phyloP scores from a whole-genome alignment of 352 stramenopile genomes.

The Thraustochytrium striatum region DNA sequence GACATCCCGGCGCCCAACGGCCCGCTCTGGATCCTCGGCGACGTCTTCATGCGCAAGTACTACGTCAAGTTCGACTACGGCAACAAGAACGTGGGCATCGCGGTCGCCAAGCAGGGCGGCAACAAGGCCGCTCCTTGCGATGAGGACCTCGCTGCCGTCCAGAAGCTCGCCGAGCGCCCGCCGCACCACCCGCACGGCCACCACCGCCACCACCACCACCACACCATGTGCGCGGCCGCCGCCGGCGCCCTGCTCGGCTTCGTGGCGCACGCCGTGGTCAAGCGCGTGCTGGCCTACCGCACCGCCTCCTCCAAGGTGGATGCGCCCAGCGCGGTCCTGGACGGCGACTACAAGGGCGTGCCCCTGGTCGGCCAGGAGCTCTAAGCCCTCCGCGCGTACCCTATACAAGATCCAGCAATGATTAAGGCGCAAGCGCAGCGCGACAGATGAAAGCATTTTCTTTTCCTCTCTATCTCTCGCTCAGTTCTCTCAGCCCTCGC shows the following conservation, averaged over 20 bases:
- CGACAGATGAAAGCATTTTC: background rate
- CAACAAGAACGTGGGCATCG: constrained; percentile 77
- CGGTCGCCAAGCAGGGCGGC: constrained; percentile 44
- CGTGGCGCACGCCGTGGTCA: too few species aligned
- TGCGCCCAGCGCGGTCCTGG: constrained; percentile 65
- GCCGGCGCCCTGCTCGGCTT: background rate
- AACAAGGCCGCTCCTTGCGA: background rate
- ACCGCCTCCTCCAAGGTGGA: constrained; percentile 73
- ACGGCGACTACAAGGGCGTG: background rate
- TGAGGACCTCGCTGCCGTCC: background rate
- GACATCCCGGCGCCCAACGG: constrained; percentile 76
- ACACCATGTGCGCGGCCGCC: background rate
- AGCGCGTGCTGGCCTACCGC: too few species aligned
- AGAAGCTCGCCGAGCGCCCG: background rate
- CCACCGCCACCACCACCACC: constrained; percentile 15
- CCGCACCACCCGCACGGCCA: background rate
- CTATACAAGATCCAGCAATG: background rate
- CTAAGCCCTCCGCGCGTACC: background rate
- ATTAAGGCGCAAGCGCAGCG: background rate
- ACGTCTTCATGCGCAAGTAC: constrained; percentile 91
- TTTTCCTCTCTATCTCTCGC: background rate
- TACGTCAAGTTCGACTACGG: constrained; percentile 88
- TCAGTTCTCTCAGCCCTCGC: background rate
- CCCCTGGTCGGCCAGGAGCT: background rate
- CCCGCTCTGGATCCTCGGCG: constrained; percentile 91